Evolutionary conservation across 345 rosid genomes (phyloP), one percentile per base, ranked within the genome.

Genomic region (Euphorbia tirucalli): DNA sequence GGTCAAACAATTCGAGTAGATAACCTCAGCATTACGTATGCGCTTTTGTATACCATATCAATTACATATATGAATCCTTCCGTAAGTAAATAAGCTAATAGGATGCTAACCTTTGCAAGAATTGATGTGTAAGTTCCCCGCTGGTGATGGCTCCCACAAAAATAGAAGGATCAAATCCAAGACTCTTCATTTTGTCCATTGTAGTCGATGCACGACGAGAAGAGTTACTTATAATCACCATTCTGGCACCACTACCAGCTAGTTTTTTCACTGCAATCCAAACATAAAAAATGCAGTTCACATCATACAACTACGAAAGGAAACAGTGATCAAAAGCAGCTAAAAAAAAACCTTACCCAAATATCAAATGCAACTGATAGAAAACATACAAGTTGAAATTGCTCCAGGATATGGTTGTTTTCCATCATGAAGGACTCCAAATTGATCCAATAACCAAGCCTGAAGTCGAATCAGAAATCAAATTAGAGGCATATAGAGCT

Each of bases 361-460:
- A 28, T 57, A 68, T 19, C 22, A 74, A 77, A 84, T 72, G 54
- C 70, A 54, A 68, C 41, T 73, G 44, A 75, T 58, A 62, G 74
- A 57, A 73, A 41, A 80, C 96, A 62, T 89, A 95, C 97, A 81
- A 11, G 97, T 84, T 14, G 93, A 85, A 74, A 92, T 88, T 2
- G 97, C 97, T 11, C 95, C 97, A 0, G 97, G 97, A 76, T 92
- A 95, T 44, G 99, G 97, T 50, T 87, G 83, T 71, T 89, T 92
- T 48, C 96, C 97, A 74, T 94, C 97, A 71, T 92, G 99, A 78
- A 94, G 99, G 21, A 94, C 97, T 66, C 99, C 99, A 71, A 87
- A 95, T 71, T 95, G 99, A 86, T 92, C 99, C 74, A 95, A 81
- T 58, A 95, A 84, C 99, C 97, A 95, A 28, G 91, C 97, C 99